Evolutionary conservation across 345 rosid genomes (phyloP).

Genomic region (Eucalyptus lansdowneana): DNA sequence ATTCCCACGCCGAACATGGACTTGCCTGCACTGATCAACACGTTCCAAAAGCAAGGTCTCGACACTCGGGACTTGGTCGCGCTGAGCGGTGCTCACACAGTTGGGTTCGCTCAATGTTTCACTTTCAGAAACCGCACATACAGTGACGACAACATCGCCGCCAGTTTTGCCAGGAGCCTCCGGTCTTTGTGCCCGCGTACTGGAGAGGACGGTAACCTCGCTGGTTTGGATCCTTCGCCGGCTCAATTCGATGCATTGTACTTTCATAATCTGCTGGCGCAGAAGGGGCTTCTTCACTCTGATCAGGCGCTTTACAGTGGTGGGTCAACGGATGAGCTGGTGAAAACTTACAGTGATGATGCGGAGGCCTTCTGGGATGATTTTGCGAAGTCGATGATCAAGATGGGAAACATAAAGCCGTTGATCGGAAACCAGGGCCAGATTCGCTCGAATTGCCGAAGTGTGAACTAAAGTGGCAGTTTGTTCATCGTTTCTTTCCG

Average conservation of each 20-base stretch:
- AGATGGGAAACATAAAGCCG: constrained; percentile 43
- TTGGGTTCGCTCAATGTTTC: constrained; percentile 21
- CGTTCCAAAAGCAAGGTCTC: constrained; percentile 32
- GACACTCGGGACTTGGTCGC: constrained; percentile 27
- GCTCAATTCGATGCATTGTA: constrained; percentile 5
- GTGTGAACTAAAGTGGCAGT: neutral
- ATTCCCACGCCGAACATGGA: constrained; percentile 25
- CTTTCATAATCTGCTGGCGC: constrained; percentile 6
- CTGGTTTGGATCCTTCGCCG: constrained; percentile 1
- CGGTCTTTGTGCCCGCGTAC: constrained; percentile 10
- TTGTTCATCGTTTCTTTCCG: neutral
- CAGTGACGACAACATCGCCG: constrained; percentile 17
- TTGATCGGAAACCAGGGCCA: constrained; percentile 29
- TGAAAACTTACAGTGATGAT: neutral
- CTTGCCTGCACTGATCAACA: constrained; percentile 16
- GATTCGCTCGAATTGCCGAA: constrained; percentile 25
- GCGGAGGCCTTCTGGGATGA: constrained; percentile 9
- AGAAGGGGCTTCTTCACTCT: constrained; percentile 16
- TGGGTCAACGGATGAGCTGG: neutral
- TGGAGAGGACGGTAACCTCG: constrained; percentile 4
- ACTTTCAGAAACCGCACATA: constrained; percentile 13
- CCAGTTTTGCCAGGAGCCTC: constrained; percentile 7
- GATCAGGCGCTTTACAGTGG: constrained; percentile 15
- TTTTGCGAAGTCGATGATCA: constrained; percentile 31
- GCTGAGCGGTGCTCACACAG: constrained; percentile 43